Evolutionary conservation across 306 rosid species (phyloP), one percentile per base, ranked within the genome.

Genomic region (Medicago truncatula): DNA sequence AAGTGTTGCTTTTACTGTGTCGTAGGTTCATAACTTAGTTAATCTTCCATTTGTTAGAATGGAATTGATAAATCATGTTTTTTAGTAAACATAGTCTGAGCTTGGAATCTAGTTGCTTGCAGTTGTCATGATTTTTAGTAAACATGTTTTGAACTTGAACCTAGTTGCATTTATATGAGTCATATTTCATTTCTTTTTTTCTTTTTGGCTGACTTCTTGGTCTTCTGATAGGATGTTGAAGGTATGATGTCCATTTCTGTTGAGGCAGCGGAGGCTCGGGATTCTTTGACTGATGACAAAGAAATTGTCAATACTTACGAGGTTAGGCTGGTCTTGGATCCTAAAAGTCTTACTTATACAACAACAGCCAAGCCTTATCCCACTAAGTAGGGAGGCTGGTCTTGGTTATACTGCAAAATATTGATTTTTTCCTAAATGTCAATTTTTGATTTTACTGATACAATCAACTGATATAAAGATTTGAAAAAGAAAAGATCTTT

Each of bases 191-290:
- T 39, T 75, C 79, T 41, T 17, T 18, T 66, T 50, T 82, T 82
- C 81, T 83, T 83, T 83, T 78, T 86, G 67, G 73, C 80, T 82
- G 76, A 82, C 75, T 63, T 75, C 69, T 67, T 81, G 70, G 66
- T 81, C 77, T 80, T 86, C 46, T 81, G 65, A 80, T 84, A 95
- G 99, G 99, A 95, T 86, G 90, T 95, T 50, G 97, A 95, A 85
- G 99, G 99, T 75, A 90, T 95, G 99, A 95, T 95, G 97, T 95
- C 99, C 68, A 95, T 95, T 83, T 95, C 97, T 76, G 97, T 53
- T 46, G 99, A 92, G 86, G 97, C 99, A 58, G 88, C 97, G 8
- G 99, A 88, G 81, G 99, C 99, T 74, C 91, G 85, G 61, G 96
- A 88, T 87, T 95, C 97, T 54, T 83, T 95, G 76, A 90, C 90